These are phyloP conservation scores for Botryosphaeria agaves DNA, from an alignment of 2,329 filamentous ascomycete genomes.

Conservation along the genomic window DNA sequence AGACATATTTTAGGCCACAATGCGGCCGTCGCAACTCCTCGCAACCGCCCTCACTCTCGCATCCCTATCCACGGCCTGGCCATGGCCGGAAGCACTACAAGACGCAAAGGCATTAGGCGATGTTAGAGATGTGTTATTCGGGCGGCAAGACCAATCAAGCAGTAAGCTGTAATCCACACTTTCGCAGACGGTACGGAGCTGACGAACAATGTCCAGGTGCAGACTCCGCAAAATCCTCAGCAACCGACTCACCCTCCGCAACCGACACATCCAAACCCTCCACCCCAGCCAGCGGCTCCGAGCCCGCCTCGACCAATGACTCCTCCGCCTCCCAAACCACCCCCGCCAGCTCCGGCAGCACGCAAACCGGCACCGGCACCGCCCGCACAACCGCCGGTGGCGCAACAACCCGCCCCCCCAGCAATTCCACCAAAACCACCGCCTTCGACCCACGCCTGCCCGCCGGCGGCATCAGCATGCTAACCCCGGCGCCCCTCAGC, in stretches of 20 bases:
- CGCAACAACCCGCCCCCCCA: too few species aligned
- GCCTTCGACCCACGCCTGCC: conserved; percentile 34
- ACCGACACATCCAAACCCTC: background rate
- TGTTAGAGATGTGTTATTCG: conserved; percentile 9
- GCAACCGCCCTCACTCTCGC: conserved; percentile 14
- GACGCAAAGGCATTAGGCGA: conserved; percentile 10
- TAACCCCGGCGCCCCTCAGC: conserved; percentile 34
- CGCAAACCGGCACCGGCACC: conserved; percentile 1
- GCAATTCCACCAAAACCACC: conserved; percentile 4
- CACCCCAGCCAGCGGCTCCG: background rate
- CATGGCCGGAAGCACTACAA: conserved; percentile 8
- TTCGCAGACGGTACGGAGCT: too few species aligned
- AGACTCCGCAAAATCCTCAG: conserved; percentile 7
- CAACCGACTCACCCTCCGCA: background rate
- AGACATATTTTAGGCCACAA: conserved; percentile 6
- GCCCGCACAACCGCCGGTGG: conserved; percentile 4
- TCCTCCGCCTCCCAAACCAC: conserved; percentile 4
- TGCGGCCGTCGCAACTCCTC: conserved; percentile 15
- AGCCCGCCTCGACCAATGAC: background rate
- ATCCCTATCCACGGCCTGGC: conserved; percentile 12
- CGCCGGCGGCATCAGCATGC: conserved; percentile 43
- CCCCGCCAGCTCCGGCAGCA: conserved; percentile 5
- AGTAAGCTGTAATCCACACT: too few species aligned
- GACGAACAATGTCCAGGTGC: conserved; percentile 2
- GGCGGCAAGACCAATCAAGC: conserved; percentile 7